Base-by-base conservation (phyloP, 2,329 filamentous ascomycete genomes). In the Xylariaceae sp. region DNA sequence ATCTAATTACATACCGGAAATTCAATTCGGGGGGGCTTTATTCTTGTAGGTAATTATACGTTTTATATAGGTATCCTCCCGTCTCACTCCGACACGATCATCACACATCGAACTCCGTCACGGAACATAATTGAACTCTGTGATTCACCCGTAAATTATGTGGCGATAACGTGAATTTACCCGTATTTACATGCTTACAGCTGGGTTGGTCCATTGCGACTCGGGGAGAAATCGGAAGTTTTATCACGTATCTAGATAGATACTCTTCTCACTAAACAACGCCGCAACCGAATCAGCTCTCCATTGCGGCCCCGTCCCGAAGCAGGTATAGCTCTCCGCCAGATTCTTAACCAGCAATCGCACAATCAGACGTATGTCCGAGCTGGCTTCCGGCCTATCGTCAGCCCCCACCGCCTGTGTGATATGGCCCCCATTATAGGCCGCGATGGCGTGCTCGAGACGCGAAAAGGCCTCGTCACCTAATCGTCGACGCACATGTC, bases 231-330 rank as follows among this genome's bases (percentile, higher is more conserved):
- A 19, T 19, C 19, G 19, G 2, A 19, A 19, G 19, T 19, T 19
- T 19, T 19, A 19, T 19, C 19, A 19, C 19, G 19, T 19, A 19
- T 19, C 19, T 19, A 19, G 19, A 19, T 19, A 19, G 19, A 47
- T 27, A 6, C 4, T 35, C 47, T 47, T 42, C 35, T 47, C 42
- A 31, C 47, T 50, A 12, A 64, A 60, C 32, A 65, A 32, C 12
- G 56, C 50, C 12, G 56, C 56, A 8, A 64, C 39, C 3, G 27
- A 26, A 32, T 64, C 60, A 5, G 53, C 39, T 26, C 52, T 58
- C 65, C 65, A 68, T 29, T 62, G 57, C n/a, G 65, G 66, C 26
- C 65, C 65, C 48, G 66, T 53, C 1, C 65, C 66, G 34, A 67
- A 67, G 35, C 66, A 67, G 2, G 60, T 58, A 47, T 51, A 67